These are phyloP conservation scores for Orbilia ellipsospora DNA, from an alignment of 2,329 filamentous ascomycete species.

Conservation along the genomic window DNA sequence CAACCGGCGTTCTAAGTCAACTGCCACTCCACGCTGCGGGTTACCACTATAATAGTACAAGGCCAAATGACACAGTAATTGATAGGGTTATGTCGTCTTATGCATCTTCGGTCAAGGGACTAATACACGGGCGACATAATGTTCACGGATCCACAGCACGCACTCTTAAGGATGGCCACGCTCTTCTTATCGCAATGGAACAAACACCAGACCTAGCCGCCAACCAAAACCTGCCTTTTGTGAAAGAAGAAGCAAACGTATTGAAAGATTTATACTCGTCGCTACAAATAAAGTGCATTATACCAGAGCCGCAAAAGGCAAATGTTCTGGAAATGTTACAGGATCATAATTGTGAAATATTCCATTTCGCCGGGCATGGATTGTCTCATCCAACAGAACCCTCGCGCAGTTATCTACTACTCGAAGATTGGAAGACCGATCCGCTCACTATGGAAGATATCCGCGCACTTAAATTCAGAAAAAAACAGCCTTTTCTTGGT, in stretches of 20 bases:
- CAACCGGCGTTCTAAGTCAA: slow-evolving; percentile 59
- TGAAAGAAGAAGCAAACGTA: slow-evolving; percentile 7
- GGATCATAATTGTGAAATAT: slow-evolving; percentile 9
- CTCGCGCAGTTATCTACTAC: slow-evolving; percentile 22
- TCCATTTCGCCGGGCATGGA: slow-evolving; percentile 41
- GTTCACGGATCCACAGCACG: background rate
- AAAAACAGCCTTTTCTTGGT: slow-evolving; percentile 3
- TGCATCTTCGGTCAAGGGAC: slow-evolving; percentile 11
- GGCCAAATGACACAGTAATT: slow-evolving; percentile 58
- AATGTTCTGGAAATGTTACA: slow-evolving; percentile 3
- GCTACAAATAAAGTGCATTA: background rate
- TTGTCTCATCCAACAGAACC: slow-evolving; percentile 18
- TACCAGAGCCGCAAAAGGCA: background rate
- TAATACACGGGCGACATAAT: slow-evolving; percentile 22
- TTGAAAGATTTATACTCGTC: background rate
- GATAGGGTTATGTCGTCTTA: slow-evolving; percentile 44
- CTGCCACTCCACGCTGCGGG: slow-evolving; percentile 63
- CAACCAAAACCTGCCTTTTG: slow-evolving; percentile 25
- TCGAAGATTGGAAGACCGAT: slow-evolving; percentile 30
- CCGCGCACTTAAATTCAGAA: slow-evolving; percentile 10
- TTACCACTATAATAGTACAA: slow-evolving; percentile 57
- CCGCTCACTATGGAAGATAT: slow-evolving; percentile 19
- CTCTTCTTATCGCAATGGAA: slow-evolving; percentile 26
- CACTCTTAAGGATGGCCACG: background rate
- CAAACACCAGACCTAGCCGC: slow-evolving; percentile 5